Percentiles rank a stretch among this genome's conserved stretches.
Conservation (phyloP, 1,284 basidiomycete species). For the Ganoderma multipileum region DNA sequence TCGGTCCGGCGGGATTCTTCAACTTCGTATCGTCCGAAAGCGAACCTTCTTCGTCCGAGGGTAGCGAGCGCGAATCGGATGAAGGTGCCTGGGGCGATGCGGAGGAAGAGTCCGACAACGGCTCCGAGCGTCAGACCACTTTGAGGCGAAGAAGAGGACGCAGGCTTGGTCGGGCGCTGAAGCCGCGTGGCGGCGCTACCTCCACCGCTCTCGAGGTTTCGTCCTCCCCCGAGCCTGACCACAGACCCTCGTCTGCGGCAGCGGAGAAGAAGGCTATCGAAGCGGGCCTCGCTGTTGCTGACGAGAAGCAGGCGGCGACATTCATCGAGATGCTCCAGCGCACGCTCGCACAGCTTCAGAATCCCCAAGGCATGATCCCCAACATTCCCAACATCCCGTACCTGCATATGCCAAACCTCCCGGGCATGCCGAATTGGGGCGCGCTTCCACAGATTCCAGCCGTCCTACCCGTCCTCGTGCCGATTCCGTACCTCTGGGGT, state of each 20-base stretch:
- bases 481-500: conserved; percentile 70
- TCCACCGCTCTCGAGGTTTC: not conserved
- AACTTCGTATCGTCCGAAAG: conserved; percentile 44
- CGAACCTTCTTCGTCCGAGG: conserved; percentile 39
- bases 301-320: conserved; percentile 72
- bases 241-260: conserved; percentile 6
- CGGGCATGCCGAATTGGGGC: conserved; percentile 66
- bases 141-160: conserved; percentile 7
- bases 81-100: conserved; percentile 73
- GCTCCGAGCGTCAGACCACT: conserved; percentile 25
- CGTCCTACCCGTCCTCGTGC: conserved; percentile 81
- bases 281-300: conserved; percentile 34
- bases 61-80: conserved; percentile 55
- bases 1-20: conserved; percentile 71
- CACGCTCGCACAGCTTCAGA: conserved; percentile 73
- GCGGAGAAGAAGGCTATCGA: conserved; percentile 37
- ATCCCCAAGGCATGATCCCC: conserved; percentile 60
- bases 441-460: conserved; percentile 75
- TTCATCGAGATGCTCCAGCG: conserved; percentile 77
- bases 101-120: conserved; percentile 68
- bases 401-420: conserved; percentile 46
- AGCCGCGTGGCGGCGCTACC: conserved; percentile 18
- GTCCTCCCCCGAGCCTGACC: conserved; percentile 4
- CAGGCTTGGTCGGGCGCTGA: conserved; percentile 27
- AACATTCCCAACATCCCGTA: conserved; percentile 65